Evolutionary conservation across 805 yeast genomes (phyloP).

Genomic region (Debaryomyces maramus): DNA sequence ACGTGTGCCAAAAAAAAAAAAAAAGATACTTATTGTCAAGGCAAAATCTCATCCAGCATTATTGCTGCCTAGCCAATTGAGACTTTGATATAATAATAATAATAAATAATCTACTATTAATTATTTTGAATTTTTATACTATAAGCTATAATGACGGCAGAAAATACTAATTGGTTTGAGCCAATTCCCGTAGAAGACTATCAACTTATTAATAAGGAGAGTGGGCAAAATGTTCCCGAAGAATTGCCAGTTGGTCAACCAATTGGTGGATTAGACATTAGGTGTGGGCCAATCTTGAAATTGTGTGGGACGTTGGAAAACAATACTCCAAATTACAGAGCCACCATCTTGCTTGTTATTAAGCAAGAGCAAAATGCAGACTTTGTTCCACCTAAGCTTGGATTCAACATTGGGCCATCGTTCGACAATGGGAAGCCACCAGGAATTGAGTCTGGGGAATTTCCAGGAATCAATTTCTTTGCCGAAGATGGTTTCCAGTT

Average conservation of each 20-base stretch:
- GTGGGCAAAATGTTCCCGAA: conserved; percentile 24
- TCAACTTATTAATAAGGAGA: conserved; percentile 3
- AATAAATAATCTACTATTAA: neutral
- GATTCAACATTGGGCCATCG: conserved; percentile 41
- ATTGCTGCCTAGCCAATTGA: conserved; percentile 1
- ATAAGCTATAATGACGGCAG: neutral
- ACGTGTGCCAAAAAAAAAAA: no score
- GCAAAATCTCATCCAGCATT: conserved; percentile 1
- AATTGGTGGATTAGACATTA: conserved; percentile 40
- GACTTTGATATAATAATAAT: neutral
- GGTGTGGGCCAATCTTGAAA: conserved; percentile 79
- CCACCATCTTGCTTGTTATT: conserved; percentile 64
- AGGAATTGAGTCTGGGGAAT: conserved; percentile 38
- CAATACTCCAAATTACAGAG: conserved; percentile 56
- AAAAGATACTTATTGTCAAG: no score
- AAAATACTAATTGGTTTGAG: conserved; percentile 2
- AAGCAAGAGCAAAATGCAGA: conserved; percentile 29
- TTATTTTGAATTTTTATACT: no score
- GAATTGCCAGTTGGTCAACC: conserved; percentile 27
- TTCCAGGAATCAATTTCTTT: conserved; percentile 47
- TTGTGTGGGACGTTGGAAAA: conserved; percentile 62
- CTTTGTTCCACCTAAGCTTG: conserved; percentile 26
- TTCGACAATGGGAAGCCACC: neutral
- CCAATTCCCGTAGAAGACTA: neutral
- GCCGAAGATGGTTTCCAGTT: conserved; percentile 53